phyloP scores from a whole-genome alignment of 495 filamentous ascomycete genomes.

The Pyronema omphalodes region DNA sequence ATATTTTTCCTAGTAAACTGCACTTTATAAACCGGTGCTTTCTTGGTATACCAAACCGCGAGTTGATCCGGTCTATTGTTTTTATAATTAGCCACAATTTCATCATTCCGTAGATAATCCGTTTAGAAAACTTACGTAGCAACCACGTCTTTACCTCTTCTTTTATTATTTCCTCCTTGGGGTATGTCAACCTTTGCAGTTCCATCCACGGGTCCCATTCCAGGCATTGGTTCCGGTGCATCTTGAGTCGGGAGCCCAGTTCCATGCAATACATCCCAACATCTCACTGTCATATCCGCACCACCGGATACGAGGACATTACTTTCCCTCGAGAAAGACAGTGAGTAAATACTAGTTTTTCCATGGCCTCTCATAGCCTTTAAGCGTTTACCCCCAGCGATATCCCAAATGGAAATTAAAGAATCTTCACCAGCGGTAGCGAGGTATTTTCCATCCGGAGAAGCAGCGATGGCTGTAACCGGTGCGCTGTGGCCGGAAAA shows the following conservation, averaged over 20 bases:
- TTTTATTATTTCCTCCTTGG: constrained; percentile 21
- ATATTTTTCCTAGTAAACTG: constrained; percentile 86
- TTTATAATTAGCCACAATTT: not conserved
- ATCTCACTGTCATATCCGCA: constrained; percentile 75
- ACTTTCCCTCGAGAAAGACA: constrained; percentile 80
- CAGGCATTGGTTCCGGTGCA: constrained; percentile 35
- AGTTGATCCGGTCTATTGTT: constrained; percentile 56
- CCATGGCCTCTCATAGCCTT: constrained; percentile 91
- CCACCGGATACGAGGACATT: constrained; percentile 75
- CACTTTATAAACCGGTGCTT: constrained; percentile 83
- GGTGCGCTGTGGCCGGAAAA: constrained; percentile 81
- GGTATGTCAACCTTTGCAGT: constrained; percentile 22
- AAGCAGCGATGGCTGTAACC: constrained; percentile 64
- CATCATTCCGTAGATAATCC: too few relatives aligned
- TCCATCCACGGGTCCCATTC: constrained; percentile 18
- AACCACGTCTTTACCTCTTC: constrained; percentile 75
- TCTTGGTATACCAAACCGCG: constrained; percentile 84
- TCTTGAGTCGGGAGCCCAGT: constrained; percentile 36
- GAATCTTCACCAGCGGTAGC: constrained; percentile 74
- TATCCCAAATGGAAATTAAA: constrained; percentile 82
- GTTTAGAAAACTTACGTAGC: constrained; percentile 35
- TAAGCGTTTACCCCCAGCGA: constrained; percentile 58
- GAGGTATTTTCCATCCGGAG: constrained; percentile 68
- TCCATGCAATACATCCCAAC: constrained; percentile 59
- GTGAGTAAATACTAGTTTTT: constrained; percentile 80